A percentile compares a stretch with the other conserved stretches of the same genome.
Conservation (phyloP, 2,329 filamentous ascomycete genomes). For the Trichophyton verrucosum region DNA sequence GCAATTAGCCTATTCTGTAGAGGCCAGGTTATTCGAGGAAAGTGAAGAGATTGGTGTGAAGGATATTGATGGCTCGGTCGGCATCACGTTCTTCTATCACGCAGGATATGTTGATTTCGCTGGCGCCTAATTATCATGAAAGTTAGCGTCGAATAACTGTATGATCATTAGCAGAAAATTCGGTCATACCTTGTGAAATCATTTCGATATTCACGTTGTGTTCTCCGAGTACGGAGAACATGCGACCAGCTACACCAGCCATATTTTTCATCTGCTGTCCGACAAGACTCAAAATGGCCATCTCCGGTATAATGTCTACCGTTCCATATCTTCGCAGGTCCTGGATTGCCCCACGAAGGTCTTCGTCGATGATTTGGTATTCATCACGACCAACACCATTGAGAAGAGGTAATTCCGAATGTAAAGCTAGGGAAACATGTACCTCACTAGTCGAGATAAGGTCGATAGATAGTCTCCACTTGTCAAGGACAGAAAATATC, state of each 20-base stretch:
- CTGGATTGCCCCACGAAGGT: conserved; percentile 52
- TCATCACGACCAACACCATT: conserved; percentile 37
- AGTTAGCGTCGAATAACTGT: not conserved
- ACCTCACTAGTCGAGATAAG: conserved; percentile 94
- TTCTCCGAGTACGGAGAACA: conserved; percentile 90
- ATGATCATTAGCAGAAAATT: not conserved
- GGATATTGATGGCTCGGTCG: conserved; percentile 83
- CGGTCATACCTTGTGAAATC: conserved; percentile 79
- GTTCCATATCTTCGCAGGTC: conserved; percentile 73
- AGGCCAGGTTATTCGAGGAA: conserved; percentile 56
- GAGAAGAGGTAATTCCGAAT: conserved; percentile 54
- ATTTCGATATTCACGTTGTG: conserved; percentile 97
- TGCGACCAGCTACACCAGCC: conserved; percentile 80
- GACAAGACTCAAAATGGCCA: conserved; percentile 92
- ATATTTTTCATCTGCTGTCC: conserved; percentile 97
- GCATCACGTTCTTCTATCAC: conserved; percentile 89
- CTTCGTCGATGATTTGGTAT: conserved; percentile 46
- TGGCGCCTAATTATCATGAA: conserved; percentile 53
- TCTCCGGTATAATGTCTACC: conserved; percentile 77
- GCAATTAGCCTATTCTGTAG: not conserved
- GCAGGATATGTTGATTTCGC: conserved; percentile 98
- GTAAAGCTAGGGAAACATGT: conserved; percentile 92
- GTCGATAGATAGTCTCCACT: conserved; percentile 78
- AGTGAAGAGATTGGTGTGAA: conserved; percentile 93
- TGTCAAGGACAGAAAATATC: conserved; percentile 84